Evolutionary conservation across 192 early-diverging fungal species (phyloP), one percentile per base, ranked within the genome.

Genomic region (Allomyces arbusculus): DNA sequence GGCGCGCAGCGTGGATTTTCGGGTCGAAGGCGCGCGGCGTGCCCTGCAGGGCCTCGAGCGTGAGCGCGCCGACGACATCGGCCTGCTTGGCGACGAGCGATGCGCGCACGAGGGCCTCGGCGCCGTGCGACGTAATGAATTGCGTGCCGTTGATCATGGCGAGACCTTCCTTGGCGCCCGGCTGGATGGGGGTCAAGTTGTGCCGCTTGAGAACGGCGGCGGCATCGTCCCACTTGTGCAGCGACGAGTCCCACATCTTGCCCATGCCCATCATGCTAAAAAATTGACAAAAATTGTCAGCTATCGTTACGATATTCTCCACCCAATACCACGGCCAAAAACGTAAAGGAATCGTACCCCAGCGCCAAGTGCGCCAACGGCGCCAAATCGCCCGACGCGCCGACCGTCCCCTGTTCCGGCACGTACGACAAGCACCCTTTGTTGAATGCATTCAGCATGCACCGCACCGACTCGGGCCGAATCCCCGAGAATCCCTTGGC

Each of bases 91-190:
- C 61, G 19, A 62, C 64, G 22, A 62, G 61, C 20, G 61, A 44
- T 1, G 64, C 69, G n/a, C 69, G 69, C 9, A 62, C 45, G 24
- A 69, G 58, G 8, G 69, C 69, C 24, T 69, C 69, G 62, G 33
- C 45, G 9, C 64, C 69, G 23, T 66, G 62, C 14, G 23, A 24
- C 25, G 64, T 66, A 20, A 69, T 69, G 65, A 69, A 69, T 62
- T 69, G 69, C 20, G 69, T 69, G 62, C 69, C 69, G 64, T 69
- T 69, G 64, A 69, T 69, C 58, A 69, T 33, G 20, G 69, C 69
- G 10, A 69, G 65, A 4, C 69, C 69, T 65, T 69, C 69, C 61
- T 69, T 69, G 33, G 69, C 61, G 4, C 65, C 65, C 23, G 66
- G 62, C 22, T 62, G 64, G 23, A 69, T 62, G 14, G 69, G 64